Conservation (phyloP, 768 basidiomycete genomes). For the Grammothele lineata region DNA sequence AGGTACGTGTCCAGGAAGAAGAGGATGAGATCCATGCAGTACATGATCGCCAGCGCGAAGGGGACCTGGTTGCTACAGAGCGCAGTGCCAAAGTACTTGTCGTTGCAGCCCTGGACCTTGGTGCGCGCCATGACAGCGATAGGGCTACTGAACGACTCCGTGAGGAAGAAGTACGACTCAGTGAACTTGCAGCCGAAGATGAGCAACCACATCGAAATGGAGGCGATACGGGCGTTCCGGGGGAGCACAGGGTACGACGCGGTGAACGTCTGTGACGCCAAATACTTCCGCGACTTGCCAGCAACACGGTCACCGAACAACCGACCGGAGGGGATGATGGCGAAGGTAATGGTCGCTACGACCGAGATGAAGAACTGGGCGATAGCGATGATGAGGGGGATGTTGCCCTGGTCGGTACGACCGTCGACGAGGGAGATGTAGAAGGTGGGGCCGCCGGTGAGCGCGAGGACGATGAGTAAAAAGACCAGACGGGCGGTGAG, state of each 20-base stretch:
- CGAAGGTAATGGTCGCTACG: slow-evolving; percentile 77
- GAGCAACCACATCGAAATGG: slow-evolving; percentile 84
- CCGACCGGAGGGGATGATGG: slow-evolving; percentile 88
- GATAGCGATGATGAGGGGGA: slow-evolving; percentile 88
- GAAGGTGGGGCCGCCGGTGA: slow-evolving; percentile 90
- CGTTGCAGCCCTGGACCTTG: slow-evolving; percentile 85
- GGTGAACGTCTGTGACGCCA: slow-evolving; percentile 98
- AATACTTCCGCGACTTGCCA: slow-evolving; percentile 95
- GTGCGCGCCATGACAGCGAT: slow-evolving; percentile 96
- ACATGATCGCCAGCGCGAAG: slow-evolving; percentile 97
- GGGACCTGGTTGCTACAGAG: slow-evolving; percentile 91
- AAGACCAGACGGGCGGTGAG: slow-evolving; percentile 91
- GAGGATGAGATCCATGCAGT: slow-evolving; percentile 93
- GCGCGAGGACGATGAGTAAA: slow-evolving; percentile 85
- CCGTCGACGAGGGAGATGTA: slow-evolving; percentile 88
- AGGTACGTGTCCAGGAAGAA: slow-evolving; percentile 99
- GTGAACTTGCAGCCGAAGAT: slow-evolving; percentile 95
- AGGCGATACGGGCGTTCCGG: slow-evolving; percentile 71
- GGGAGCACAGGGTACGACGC: slow-evolving; percentile 88
- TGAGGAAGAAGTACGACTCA: slow-evolving; percentile 98
- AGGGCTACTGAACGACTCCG: slow-evolving; percentile 93
- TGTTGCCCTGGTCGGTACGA: slow-evolving; percentile 48
- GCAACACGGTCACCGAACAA: slow-evolving; percentile 99
- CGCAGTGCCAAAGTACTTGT: slow-evolving; percentile 73
- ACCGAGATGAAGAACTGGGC: slow-evolving; percentile 94